Conservation (phyloP, 2,329 filamentous ascomycete species). For the Rhinocladiella mackenziei region DNA sequence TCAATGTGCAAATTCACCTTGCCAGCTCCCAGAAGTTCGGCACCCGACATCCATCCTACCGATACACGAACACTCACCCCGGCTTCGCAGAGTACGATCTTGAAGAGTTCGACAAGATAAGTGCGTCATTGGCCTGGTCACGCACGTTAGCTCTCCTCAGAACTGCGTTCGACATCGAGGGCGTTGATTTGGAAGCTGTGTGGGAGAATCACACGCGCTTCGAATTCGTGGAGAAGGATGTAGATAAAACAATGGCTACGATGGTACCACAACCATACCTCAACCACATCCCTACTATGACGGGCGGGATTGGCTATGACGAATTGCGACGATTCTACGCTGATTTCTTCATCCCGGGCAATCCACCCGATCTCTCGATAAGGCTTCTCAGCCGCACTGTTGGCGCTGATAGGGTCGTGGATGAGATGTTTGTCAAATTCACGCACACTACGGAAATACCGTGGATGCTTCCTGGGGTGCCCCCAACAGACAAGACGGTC, state of each 20-base stretch:
- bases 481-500: slow-evolving; percentile 54
- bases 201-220: slow-evolving; percentile 39
- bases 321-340: slow-evolving; percentile 51
- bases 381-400: slow-evolving; percentile 56
- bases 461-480: slow-evolving; percentile 58
- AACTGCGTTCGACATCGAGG: slow-evolving; percentile 52
- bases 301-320: slow-evolving; percentile 41
- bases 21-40: slow-evolving; percentile 43
- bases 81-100: slow-evolving; percentile 70
- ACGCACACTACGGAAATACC: slow-evolving; percentile 54
- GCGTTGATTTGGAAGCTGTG: slow-evolving; percentile 36
- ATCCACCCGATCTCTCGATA: slow-evolving; percentile 50
- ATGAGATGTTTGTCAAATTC: slow-evolving; percentile 56
- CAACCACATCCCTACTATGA: slow-evolving; percentile 39
- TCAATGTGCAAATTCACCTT: slow-evolving; percentile 56
- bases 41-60: slow-evolving; percentile 40
- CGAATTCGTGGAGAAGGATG: slow-evolving; percentile 31
- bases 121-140: slow-evolving; percentile 65
- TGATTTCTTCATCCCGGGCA: slow-evolving; percentile 52
- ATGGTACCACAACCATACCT: slow-evolving; percentile 32
- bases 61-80: slow-evolving; percentile 53
- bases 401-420: slow-evolving; percentile 57
- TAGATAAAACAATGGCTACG: slow-evolving; percentile 35
- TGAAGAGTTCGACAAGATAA: slow-evolving; percentile 62
- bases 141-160: slow-evolving; percentile 58